Percentiles rank a stretch among this genome's conserved stretches.
These are phyloP conservation scores for Cucurbitaria berberidis DNA, from an alignment of 2,329 filamentous ascomycete species.

Conservation along the genomic window DNA sequence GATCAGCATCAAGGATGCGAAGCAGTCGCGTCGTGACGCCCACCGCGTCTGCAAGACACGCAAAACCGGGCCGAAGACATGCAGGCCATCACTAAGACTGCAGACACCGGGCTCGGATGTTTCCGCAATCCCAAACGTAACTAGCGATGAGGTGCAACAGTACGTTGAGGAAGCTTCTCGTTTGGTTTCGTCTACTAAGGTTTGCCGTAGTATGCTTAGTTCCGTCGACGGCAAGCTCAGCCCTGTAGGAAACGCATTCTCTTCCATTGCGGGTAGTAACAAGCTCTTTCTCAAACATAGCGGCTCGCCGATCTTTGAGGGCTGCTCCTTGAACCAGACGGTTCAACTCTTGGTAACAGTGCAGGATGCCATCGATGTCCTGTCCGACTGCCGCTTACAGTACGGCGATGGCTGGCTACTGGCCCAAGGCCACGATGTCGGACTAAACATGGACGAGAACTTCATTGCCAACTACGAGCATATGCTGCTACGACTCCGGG, in stretches of 20 bases:
- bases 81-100: slow-evolving; percentile 28
- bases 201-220: slow-evolving; percentile 38
- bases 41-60: slow-evolving; percentile 32
- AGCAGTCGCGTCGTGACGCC: slow-evolving; percentile 26
- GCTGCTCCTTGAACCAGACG: slow-evolving; percentile 37
- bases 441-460: slow-evolving; percentile 42
- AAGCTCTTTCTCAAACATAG: slow-evolving; percentile 46
- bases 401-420: slow-evolving; percentile 42
- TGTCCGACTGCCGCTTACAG: slow-evolving; percentile 33
- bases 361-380: slow-evolving; percentile 40
- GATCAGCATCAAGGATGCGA: slow-evolving; percentile 27
- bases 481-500: slow-evolving; percentile 48
- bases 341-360: slow-evolving; percentile 35
- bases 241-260: slow-evolving; percentile 31
- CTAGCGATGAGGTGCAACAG: slow-evolving; percentile 46
- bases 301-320: slow-evolving; percentile 34
- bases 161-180: slow-evolving; percentile 38
- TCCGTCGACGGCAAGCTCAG: slow-evolving; percentile 31
- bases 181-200: slow-evolving; percentile 45
- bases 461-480: slow-evolving; percentile 54
- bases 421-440: slow-evolving; percentile 35
- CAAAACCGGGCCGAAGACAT: slow-evolving; percentile 19
- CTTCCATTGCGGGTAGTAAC: slow-evolving; percentile 38
- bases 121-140: slow-evolving; percentile 38
- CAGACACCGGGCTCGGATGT: slow-evolving; percentile 27